These are phyloP conservation scores for Cardamine resedifolia DNA, from an alignment of 345 rosid genomes.

Conservation along the genomic window DNA sequence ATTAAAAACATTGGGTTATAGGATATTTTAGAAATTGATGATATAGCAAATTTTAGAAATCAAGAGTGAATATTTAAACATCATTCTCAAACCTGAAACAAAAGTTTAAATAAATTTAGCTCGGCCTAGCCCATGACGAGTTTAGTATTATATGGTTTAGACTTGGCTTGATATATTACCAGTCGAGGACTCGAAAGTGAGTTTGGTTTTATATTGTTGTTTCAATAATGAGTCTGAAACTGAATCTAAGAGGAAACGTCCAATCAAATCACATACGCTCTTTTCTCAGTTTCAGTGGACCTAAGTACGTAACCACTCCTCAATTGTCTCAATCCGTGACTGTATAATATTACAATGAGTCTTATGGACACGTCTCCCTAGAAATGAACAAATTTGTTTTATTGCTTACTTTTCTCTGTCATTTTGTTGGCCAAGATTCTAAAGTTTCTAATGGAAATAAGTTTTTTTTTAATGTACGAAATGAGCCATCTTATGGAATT, in stretches of 20 bases:
- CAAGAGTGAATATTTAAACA: no score
- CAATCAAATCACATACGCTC: background rate
- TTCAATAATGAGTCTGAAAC: background rate
- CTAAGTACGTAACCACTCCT: background rate
- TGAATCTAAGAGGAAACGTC: background rate
- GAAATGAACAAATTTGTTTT: background rate
- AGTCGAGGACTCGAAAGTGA: background rate
- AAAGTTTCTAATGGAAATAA: background rate
- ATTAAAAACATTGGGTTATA: no score
- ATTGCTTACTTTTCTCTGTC: background rate
- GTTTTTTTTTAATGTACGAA: background rate
- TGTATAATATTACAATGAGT: no score
- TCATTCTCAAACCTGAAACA: no score
- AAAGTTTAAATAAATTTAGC: no score
- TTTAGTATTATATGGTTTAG: no score
- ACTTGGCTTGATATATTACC: no score
- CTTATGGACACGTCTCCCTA: no score
- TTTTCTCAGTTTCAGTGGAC: background rate
- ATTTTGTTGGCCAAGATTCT: background rate
- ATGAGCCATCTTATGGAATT: background rate
- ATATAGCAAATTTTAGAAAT: no score
- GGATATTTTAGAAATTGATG: no score
- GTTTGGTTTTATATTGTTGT: background rate
- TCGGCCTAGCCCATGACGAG: no score
- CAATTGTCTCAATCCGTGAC: background rate